Conservation (phyloP, 208 protist species). For the Porcisia deanei region DNA sequence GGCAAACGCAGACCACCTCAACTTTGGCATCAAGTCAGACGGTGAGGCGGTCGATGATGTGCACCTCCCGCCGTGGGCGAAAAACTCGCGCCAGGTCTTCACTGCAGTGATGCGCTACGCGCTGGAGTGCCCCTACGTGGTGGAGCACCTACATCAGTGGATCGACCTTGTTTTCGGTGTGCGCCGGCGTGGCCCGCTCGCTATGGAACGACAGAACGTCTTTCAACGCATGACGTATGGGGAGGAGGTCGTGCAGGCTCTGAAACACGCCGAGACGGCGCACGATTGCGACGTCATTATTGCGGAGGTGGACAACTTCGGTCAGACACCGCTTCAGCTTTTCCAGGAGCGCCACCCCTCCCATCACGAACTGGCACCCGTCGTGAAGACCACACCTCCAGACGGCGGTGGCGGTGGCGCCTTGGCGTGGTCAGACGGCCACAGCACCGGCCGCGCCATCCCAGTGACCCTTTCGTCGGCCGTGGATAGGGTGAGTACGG, state of each 20-base stretch:
- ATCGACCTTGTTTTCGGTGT: conserved; percentile 99
- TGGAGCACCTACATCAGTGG: conserved; percentile 95
- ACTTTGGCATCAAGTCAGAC: conserved; percentile 88
- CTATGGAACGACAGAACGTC: conserved; percentile 90
- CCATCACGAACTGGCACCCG: conserved; percentile 66
- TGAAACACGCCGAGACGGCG: conserved; percentile 80
- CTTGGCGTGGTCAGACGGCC: neutral
- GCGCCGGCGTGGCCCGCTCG: conserved; percentile 89
- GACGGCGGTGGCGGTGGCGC: neutral
- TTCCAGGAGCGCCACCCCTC: conserved; percentile 93
- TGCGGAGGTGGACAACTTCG: conserved; percentile 98
- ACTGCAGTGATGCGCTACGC: conserved; percentile 89
- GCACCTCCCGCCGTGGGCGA: conserved; percentile 96
- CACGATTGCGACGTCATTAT: conserved; percentile 89
- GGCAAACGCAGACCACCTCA: conserved; percentile 83
- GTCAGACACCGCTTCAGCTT: conserved; percentile 95
- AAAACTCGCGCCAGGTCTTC: conserved; percentile 91
- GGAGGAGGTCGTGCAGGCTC: conserved; percentile 79
- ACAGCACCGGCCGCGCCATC: conserved; percentile 1
- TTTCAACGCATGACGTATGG: conserved; percentile 98
- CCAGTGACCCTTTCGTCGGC: neutral
- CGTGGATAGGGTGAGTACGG: conserved; percentile 9
- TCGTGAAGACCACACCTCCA: conserved; percentile 16
- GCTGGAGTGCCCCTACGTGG: conserved; percentile 94
- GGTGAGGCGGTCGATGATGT: conserved; percentile 89